phyloP scores from a whole-genome alignment of 768 basidiomycete species.

The Mycena rebaudengoi region DNA sequence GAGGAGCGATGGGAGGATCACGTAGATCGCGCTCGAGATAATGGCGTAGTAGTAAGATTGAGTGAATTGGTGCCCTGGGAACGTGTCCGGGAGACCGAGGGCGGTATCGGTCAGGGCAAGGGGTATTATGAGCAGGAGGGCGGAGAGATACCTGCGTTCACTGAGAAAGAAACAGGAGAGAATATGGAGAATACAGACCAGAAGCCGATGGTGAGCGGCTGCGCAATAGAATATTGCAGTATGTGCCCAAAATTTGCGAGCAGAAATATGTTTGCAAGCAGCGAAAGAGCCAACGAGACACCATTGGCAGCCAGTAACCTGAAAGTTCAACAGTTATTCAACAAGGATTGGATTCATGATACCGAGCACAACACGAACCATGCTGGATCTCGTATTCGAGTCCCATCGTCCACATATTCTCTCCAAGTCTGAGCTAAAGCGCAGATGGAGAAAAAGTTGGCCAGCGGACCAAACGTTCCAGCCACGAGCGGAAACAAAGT shows the following conservation, averaged over 20 bases:
- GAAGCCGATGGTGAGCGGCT: constrained; percentile 45
- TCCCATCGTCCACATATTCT: constrained; percentile 26
- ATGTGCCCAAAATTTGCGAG: constrained; percentile 49
- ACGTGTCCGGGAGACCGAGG: constrained; percentile 13
- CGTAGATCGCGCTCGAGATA: constrained; percentile 31
- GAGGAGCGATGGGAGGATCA: constrained; percentile 37
- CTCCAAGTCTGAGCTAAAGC: constrained; percentile 47
- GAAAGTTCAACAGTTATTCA: not conserved
- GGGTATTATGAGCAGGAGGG: constrained; percentile 44
- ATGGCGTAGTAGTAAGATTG: constrained; percentile 51
- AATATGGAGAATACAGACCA: constrained; percentile 36
- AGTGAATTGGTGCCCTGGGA: constrained; percentile 33
- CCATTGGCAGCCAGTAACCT: constrained; percentile 45
- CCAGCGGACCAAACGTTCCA: constrained; percentile 51
- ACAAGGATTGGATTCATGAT: not conserved
- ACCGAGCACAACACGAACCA: constrained; percentile 40
- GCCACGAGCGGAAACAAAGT: constrained; percentile 51
- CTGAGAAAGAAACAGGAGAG: not conserved
- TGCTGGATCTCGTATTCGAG: constrained; percentile 37
- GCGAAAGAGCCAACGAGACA: constrained; percentile 41
- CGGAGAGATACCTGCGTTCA: constrained; percentile 45
- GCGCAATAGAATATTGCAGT: constrained; percentile 44
- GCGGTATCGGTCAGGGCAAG: constrained; percentile 37
- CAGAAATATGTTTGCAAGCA: constrained; percentile 45
- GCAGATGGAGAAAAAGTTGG: constrained; percentile 50